phyloP scores from a whole-genome alignment of 805 yeast genomes.

The Nakazawaea ambrosiae region DNA sequence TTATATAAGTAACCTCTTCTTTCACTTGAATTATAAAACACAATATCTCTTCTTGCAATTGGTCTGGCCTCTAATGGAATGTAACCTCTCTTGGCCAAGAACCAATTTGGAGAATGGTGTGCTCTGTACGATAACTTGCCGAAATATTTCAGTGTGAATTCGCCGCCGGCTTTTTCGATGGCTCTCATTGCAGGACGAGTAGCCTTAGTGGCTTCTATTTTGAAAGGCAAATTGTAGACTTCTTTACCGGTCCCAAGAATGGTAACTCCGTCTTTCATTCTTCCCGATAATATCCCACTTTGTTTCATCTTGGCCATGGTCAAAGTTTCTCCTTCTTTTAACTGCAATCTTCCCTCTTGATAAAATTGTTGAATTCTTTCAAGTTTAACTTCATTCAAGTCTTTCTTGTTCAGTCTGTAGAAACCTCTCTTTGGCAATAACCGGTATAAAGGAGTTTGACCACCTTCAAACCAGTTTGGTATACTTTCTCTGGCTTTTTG shows the following conservation, averaged over 20 bases:
- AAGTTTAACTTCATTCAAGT: constrained; percentile 55
- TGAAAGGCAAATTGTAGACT: constrained; percentile 50
- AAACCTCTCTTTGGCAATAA: constrained; percentile 87
- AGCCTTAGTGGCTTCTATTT: constrained; percentile 80
- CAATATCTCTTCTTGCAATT: constrained; percentile 70
- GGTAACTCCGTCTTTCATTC: constrained; percentile 73
- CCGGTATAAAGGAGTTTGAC: constrained; percentile 88
- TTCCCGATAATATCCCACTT: constrained; percentile 65
- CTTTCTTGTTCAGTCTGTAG: constrained; percentile 52
- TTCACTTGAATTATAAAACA: constrained; percentile 63
- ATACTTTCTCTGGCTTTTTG: constrained; percentile 93
- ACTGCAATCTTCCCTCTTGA: constrained; percentile 54
- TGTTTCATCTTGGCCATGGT: constrained; percentile 74
- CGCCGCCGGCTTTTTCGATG: constrained; percentile 69
- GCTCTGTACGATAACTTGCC: constrained; percentile 61
- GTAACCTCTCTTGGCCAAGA: constrained; percentile 63
- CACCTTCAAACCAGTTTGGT: constrained; percentile 96
- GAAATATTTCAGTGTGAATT: constrained; percentile 66
- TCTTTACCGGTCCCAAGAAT: constrained; percentile 60
- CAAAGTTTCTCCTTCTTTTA: constrained; percentile 54
- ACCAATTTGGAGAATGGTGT: constrained; percentile 69
- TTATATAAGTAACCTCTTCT: constrained; percentile 69
- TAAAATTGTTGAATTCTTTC: constrained; percentile 65
- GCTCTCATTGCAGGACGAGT: constrained; percentile 64
- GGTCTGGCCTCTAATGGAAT: constrained; percentile 86